These are phyloP conservation scores for Amylocystis lapponica DNA, from an alignment of 768 basidiomycete genomes.

Conservation along the genomic window DNA sequence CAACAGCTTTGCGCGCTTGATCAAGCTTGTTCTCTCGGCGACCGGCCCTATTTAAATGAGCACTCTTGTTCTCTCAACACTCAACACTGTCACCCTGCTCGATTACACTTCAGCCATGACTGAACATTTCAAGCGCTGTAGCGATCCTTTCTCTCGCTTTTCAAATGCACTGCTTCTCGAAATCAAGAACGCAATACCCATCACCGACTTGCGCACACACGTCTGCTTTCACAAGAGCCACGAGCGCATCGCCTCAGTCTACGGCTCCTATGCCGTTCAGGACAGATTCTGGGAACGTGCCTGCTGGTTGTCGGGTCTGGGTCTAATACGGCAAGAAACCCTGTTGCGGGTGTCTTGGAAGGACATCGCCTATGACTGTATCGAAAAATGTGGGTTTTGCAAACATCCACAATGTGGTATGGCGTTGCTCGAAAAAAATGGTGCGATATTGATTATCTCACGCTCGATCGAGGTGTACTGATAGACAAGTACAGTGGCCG, in stretches of 20 bases:
- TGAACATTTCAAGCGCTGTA: too few relatives aligned
- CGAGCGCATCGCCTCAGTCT: slow-evolving; percentile 11
- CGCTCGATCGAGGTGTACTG: too few relatives aligned
- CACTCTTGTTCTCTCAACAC: too few relatives aligned
- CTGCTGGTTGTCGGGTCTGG: slow-evolving; percentile 11
- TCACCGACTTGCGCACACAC: slow-evolving; percentile 15
- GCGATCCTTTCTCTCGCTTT: too few relatives aligned
- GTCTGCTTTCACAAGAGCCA: slow-evolving; percentile 16
- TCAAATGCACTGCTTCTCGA: slow-evolving; percentile 12
- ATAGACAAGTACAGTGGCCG: background rate
- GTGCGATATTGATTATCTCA: slow-evolving; percentile 4
- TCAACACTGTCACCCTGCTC: too few relatives aligned
- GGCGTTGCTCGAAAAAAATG: slow-evolving; percentile 11
- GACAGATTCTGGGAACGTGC: slow-evolving; percentile 12
- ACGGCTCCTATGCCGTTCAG: slow-evolving; percentile 16
- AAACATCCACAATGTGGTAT: slow-evolving; percentile 13
- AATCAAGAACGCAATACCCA: slow-evolving; percentile 11
- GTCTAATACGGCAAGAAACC: slow-evolving; percentile 1
- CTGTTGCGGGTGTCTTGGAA: slow-evolving; percentile 11
- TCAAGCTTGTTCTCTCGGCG: too few relatives aligned
- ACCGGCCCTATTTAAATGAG: too few relatives aligned
- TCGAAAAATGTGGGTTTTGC: slow-evolving; percentile 14
- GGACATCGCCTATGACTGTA: slow-evolving; percentile 13
- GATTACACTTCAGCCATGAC: too few relatives aligned
- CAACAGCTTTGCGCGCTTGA: too few relatives aligned